Percentiles rank a stretch among this genome's conserved stretches.
Evolutionary conservation across 371 early-diverging fungal genomes (phyloP).

Genomic region (Mortierella sp.): DNA sequence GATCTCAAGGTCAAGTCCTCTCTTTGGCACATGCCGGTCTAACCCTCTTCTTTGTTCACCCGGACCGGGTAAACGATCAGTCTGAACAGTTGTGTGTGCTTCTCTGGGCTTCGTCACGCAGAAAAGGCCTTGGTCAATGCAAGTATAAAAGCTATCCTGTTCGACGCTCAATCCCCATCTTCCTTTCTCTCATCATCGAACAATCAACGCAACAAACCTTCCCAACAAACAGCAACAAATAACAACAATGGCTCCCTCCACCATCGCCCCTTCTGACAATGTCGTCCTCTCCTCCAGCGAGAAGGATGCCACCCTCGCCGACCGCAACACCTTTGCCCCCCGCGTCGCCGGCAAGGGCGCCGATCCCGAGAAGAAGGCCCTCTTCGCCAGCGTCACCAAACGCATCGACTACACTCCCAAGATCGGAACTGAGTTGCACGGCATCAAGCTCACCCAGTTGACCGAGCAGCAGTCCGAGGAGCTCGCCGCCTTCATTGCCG

Average conservation of each 20-base stretch:
- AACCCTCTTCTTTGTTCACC: not conserved
- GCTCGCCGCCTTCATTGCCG: slow-evolving; percentile 67
- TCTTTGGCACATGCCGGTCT: not conserved
- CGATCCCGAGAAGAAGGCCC: slow-evolving; percentile 72
- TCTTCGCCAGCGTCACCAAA: slow-evolving; percentile 69
- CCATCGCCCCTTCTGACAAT: slow-evolving; percentile 17
- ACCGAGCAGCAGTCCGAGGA: slow-evolving; percentile 69
- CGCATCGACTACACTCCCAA: slow-evolving; percentile 71
- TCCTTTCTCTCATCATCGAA: not conserved
- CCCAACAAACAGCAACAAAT: not conserved
- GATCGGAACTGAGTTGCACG: slow-evolving; percentile 79
- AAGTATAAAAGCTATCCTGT: not conserved
- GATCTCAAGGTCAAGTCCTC: not conserved
- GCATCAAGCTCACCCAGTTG: slow-evolving; percentile 67
- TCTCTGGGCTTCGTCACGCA: not conserved
- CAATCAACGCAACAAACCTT: slow-evolving; percentile 4
- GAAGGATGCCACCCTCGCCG: slow-evolving; percentile 42
- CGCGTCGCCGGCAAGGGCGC: slow-evolving; percentile 62
- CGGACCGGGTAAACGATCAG: slow-evolving; percentile 11
- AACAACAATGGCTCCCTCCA: slow-evolving; percentile 25
- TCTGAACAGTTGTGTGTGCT: not conserved
- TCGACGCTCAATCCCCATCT: not conserved
- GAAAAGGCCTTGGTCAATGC: not conserved
- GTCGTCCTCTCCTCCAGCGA: slow-evolving; percentile 46
- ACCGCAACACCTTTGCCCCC: slow-evolving; percentile 55